Evolutionary conservation across 2,329 filamentous ascomycete genomes (phyloP), one percentile per base, ranked within the genome.

Genomic region (Pseudogymnoascus sp.): DNA sequence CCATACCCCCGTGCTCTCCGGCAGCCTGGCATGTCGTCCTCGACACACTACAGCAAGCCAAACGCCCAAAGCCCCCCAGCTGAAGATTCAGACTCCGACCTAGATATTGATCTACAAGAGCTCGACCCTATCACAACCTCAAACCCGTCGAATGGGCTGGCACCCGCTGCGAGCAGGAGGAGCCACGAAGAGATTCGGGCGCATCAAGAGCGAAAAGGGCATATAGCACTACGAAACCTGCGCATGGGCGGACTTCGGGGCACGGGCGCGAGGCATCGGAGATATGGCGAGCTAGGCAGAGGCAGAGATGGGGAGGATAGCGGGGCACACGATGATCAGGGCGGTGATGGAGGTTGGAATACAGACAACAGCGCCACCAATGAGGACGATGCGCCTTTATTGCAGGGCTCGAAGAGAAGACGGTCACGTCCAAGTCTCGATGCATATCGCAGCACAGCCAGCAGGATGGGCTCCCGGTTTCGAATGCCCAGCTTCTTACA

Each of bases 41-140:
- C 73, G 68, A 72, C 68, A 67, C 65, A 67, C 59, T 70, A 70
- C 64, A 69, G 72, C 69, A 69, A 70, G 59, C 66, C 71, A 70
- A 69, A 73, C 69, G 68, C 69, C 72, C 86, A 86, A 76, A 85
- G 88, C 76, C 85, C 83, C 65, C 82, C 82, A 65, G 76, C 79
- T 70, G 80, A 86, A 76, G 88, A 92, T 73, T 90, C 87, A 73
- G 89, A 93, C 74, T 90, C 88, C 60, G 78, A 93, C 73, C 84
- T 88, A 69, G 88, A 90, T 66, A 80, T 95, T 71, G 88, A 93
- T 70, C 82, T 91, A 69, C 83, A 91, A 71, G 90, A 93, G 79
- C 86, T 95, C 68, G 89, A 93, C 72, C 89, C 90, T 63, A 63
- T 75, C 64, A 70, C 68, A 40, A 71, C 65, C 53, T 68, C 70